Percentiles rank a stretch among this genome's conserved stretches.
Conservation (phyloP, 2,329 filamentous ascomycete genomes). For the Sporothrix protearum region DNA sequence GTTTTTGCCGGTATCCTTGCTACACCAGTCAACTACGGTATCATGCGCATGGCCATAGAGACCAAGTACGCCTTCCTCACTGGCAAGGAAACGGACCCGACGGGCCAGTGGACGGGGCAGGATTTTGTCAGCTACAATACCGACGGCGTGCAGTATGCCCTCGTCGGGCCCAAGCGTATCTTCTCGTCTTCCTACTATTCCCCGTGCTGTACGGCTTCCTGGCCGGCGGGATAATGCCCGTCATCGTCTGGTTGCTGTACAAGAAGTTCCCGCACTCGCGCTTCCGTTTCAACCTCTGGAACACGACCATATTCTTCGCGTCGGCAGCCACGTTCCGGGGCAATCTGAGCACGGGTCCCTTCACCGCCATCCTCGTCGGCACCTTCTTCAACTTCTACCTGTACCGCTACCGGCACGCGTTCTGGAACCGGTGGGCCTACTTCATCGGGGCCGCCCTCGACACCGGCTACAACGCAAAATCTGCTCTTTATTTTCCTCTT, state of each 20-base stretch:
- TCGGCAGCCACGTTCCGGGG: constrained; percentile 26
- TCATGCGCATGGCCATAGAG: constrained; percentile 28
- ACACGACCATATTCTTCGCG: constrained; percentile 30
- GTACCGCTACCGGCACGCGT: constrained; percentile 26
- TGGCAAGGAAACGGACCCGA: constrained; percentile 23
- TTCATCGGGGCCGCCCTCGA: constrained; percentile 28
- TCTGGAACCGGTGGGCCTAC: constrained; percentile 29
- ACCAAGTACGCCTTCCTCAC: constrained; percentile 27
- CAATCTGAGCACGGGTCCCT: constrained; percentile 28
- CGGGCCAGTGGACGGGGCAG: constrained; percentile 29
- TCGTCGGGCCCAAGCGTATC: constrained; percentile 28
- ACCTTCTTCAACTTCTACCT: constrained; percentile 28
- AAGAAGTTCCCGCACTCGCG: constrained; percentile 25
- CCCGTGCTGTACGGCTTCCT: constrained; percentile 29
- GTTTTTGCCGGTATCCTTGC: constrained; percentile 28
- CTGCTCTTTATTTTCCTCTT: constrained; percentile 29
- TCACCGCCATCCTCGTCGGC: constrained; percentile 26
- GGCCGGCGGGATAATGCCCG: constrained; percentile 24
- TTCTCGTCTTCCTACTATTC: constrained; percentile 27
- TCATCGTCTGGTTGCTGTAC: constrained; percentile 28
- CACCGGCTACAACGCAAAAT: constrained; percentile 29
- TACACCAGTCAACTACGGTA: constrained; percentile 28
- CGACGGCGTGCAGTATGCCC: constrained; percentile 27
- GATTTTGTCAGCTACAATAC: constrained; percentile 28
- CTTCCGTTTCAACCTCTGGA: constrained; percentile 27